phyloP scores from a whole-genome alignment of 441 rosid genomes.

The Euphorbia celastroides region DNA sequence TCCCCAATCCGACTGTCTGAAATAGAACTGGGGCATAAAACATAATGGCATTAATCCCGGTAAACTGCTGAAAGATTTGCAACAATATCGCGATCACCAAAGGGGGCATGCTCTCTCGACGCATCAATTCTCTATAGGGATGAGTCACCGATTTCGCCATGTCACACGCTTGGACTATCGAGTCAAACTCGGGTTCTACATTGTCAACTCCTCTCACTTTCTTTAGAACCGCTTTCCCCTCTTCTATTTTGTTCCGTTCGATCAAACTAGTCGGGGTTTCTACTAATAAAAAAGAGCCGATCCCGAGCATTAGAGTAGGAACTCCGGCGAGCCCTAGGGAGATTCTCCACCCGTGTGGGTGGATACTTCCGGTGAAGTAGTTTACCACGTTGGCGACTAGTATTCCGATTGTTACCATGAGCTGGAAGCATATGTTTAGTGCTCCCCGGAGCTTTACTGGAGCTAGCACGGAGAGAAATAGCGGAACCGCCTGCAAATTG shows the following conservation, averaged over 20 bases:
- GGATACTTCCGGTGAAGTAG: neutral
- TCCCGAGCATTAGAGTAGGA: constrained; percentile 14
- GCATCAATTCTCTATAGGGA: constrained; percentile 25
- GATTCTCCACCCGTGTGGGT: constrained; percentile 19
- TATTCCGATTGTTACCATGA: constrained; percentile 17
- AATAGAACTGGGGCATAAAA: constrained; percentile 65
- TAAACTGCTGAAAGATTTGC: constrained; percentile 53
- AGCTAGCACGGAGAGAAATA: constrained; percentile 18
- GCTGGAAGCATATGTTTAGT: constrained; percentile 18
- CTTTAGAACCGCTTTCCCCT: constrained; percentile 12
- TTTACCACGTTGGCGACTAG: constrained; percentile 17
- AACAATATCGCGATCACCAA: constrained; percentile 32
- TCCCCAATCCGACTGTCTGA: constrained; percentile 59
- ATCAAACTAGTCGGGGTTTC: constrained; percentile 22
- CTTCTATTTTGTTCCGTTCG: constrained; percentile 3
- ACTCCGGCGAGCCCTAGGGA: constrained; percentile 19
- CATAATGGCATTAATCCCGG: constrained; percentile 69
- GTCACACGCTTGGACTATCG: constrained; percentile 16
- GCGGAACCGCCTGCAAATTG: constrained; percentile 16
- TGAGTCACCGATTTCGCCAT: constrained; percentile 9
- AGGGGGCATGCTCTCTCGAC: constrained; percentile 33
- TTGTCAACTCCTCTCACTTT: constrained; percentile 18
- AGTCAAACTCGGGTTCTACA: constrained; percentile 18
- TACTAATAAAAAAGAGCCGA: constrained; percentile 12
- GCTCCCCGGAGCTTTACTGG: constrained; percentile 16